Percentiles rank a stretch among this genome's conserved stretches.
Evolutionary conservation across 768 basidiomycete species (phyloP).

Genomic region (Termitomyces sp.): DNA sequence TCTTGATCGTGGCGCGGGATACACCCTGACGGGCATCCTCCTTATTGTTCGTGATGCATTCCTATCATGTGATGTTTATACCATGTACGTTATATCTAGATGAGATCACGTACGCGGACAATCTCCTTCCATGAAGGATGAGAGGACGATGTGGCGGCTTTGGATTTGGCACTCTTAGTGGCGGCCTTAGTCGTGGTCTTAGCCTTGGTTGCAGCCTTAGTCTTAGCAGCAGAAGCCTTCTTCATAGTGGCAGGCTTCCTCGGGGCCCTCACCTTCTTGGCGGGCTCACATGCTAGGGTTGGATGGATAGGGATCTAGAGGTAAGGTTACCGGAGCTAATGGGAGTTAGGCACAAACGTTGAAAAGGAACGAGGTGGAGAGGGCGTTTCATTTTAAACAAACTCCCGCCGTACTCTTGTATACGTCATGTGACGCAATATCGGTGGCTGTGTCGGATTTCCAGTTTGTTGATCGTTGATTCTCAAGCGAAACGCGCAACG

Average conservation of each 20-base stretch:
- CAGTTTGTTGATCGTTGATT: constrained; percentile 34
- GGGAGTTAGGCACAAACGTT: constrained; percentile 19
- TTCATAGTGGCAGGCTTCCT: constrained; percentile 21
- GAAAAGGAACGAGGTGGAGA: constrained; percentile 17
- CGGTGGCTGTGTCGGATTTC: constrained; percentile 42
- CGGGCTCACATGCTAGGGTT: constrained; percentile 23
- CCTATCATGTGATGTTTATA: constrained; percentile 37
- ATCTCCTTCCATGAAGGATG: constrained; percentile 59
- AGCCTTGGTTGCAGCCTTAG: constrained; percentile 22
- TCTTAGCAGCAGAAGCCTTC: constrained; percentile 20
- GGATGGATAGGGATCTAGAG: constrained; percentile 2
- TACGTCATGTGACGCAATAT: constrained; percentile 23
- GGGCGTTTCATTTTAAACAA: constrained; percentile 31
- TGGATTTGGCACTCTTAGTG: constrained; percentile 27
- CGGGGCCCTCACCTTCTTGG: constrained; percentile 20
- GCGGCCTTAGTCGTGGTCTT: constrained; percentile 29
- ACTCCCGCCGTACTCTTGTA: constrained; percentile 11
- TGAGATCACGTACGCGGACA: constrained; percentile 37
- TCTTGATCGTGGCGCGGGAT: constrained; percentile 79
- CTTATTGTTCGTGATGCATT: constrained; percentile 66
- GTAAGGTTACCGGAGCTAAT: background rate
- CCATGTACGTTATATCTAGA: background rate
- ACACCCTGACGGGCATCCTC: constrained; percentile 72
- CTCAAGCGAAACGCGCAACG: constrained; percentile 15
- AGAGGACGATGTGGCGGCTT: constrained; percentile 23